Base-by-base conservation (phyloP, 2,329 filamentous ascomycete genomes). In the Rachicladosporium sp. region DNA sequence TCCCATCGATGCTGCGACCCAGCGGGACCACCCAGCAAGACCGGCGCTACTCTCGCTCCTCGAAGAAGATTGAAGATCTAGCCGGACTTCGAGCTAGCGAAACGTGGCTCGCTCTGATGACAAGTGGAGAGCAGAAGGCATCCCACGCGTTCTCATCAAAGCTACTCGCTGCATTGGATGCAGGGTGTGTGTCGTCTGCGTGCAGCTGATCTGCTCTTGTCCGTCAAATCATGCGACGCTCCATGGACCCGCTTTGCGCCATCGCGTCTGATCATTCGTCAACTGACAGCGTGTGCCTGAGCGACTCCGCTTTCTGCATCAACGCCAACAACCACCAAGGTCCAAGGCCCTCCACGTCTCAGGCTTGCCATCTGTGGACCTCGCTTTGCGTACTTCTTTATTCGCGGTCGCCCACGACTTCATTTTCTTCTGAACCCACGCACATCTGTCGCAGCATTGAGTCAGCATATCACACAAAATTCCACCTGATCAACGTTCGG, bases 291-390 rank as follows among this genome's bases (percentile, higher is more conserved):
- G 34, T 35, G 35, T 37, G 39, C 39, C 39, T 37, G 38, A 40
- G 38, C 33, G 21, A 27, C 36, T 32, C 36, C 38, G 35, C 38
- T 19, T 31, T 13, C 27, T 37, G 34, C 35, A 32, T 32, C 39
- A 41, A 35, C 32, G 27, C 12, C 37, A 15, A 33, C 12, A 39
- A 34, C 38, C 38, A 40, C 31, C 38, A 40, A 40, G 35, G 33
- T 33, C 38, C 31, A 29, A 27, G 32, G 33, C 29, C 38, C 29
- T 36, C 29, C 38, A 35, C 38, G 35, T 35, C 35, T 21, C 36
- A 21, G 34, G 31, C 29, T 19, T 15, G 21, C 39, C 33, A 30
- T 30, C 30, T 27, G 37, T 37, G 29, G 33, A 27, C 15, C 15
- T n/a, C 34, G 23, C 34, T 27, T 27, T 27, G 23, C 23, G 23